Percentiles rank a stretch among this genome's conserved stretches.
phyloP scores from a whole-genome alignment of 192 early-diverging fungal genomes.

The Coemansia sp. region DNA sequence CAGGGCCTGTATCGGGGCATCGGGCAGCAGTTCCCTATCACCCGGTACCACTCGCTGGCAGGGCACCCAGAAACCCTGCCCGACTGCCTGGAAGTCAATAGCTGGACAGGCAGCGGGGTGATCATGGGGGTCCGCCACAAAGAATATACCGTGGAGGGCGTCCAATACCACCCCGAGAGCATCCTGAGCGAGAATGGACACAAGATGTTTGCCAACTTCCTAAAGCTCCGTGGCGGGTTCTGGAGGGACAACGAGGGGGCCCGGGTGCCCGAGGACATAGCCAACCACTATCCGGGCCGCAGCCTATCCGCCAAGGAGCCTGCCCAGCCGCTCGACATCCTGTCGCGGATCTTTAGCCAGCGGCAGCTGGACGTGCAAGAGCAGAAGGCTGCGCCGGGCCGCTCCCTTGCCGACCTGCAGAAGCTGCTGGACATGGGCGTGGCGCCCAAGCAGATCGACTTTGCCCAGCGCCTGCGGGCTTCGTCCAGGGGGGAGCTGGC shows the following conservation, averaged over 20 bases:
- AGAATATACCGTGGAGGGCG: constrained; percentile 85
- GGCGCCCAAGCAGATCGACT: constrained; percentile 77
- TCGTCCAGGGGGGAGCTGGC: constrained; percentile 51
- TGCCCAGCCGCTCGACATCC: constrained; percentile 58
- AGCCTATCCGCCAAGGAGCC: constrained; percentile 1
- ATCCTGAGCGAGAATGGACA: constrained; percentile 92
- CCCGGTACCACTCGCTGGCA: constrained; percentile 96
- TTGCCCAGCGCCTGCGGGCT: constrained; percentile 64
- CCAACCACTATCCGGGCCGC: constrained; percentile 26
- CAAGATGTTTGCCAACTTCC: constrained; percentile 86
- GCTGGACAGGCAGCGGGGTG: constrained; percentile 75
- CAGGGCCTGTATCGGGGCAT: constrained; percentile 83
- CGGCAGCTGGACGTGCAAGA: constrained; percentile 74
- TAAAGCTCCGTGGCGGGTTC: constrained; percentile 77
- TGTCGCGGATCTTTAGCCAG: constrained; percentile 79
- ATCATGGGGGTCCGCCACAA: constrained; percentile 97
- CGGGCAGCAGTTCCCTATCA: constrained; percentile 80
- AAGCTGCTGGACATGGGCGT: constrained; percentile 63
- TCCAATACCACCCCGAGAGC: constrained; percentile 98
- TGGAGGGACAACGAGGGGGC: constrained; percentile 71
- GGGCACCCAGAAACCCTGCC: constrained; percentile 82
- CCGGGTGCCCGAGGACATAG: constrained; percentile 15
- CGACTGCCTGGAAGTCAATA: constrained; percentile 78
- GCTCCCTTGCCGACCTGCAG: constrained; percentile 64
- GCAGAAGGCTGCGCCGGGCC: constrained; percentile 71